phyloP scores from a whole-genome alignment of 2,329 filamentous ascomycete species.

The Fusarium gaditjirri region DNA sequence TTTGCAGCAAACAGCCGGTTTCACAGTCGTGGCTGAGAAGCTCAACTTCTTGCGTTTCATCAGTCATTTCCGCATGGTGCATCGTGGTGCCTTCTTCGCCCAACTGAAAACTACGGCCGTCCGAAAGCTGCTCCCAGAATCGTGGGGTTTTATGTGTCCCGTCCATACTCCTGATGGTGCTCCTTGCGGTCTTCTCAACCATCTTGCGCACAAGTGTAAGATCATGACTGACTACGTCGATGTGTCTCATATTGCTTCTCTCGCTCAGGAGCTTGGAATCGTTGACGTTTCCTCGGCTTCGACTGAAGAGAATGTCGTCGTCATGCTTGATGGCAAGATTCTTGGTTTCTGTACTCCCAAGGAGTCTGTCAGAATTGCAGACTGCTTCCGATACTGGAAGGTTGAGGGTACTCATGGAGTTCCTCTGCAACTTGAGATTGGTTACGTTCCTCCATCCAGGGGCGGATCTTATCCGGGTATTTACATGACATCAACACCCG shows the following conservation, averaged over 20 bases:
- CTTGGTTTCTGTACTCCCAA: constrained; percentile 90
- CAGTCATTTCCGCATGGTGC: constrained; percentile 98
- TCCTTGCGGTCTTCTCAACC: constrained; percentile 93
- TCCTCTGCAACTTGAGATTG: constrained; percentile 87
- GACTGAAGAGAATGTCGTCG: constrained; percentile 83
- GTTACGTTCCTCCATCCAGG: constrained; percentile 86
- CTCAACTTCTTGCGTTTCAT: constrained; percentile 99
- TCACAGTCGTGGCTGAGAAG: constrained; percentile 97
- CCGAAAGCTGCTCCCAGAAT: constrained; percentile 92
- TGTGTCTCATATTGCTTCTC: constrained; percentile 76
- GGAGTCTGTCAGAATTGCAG: constrained; percentile 82
- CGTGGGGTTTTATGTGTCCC: constrained; percentile 97
- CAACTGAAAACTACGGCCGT: constrained; percentile 97
- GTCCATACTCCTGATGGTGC: constrained; percentile 97
- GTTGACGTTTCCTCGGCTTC: constrained; percentile 80
- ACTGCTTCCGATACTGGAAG: constrained; percentile 94
- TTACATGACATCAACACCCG: constrained; percentile 88
- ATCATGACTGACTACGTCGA: constrained; percentile 82
- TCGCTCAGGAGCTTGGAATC: constrained; percentile 84
- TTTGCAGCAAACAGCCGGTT: constrained; percentile 92
- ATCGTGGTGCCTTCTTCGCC: constrained; percentile 98
- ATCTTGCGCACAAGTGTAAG: constrained; percentile 93
- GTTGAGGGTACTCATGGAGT: constrained; percentile 85
- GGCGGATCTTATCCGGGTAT: constrained; percentile 96
- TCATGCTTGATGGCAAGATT: constrained; percentile 90